phyloP scores from a whole-genome alignment of 495 filamentous ascomycete genomes.

The Xylaria longipes region DNA sequence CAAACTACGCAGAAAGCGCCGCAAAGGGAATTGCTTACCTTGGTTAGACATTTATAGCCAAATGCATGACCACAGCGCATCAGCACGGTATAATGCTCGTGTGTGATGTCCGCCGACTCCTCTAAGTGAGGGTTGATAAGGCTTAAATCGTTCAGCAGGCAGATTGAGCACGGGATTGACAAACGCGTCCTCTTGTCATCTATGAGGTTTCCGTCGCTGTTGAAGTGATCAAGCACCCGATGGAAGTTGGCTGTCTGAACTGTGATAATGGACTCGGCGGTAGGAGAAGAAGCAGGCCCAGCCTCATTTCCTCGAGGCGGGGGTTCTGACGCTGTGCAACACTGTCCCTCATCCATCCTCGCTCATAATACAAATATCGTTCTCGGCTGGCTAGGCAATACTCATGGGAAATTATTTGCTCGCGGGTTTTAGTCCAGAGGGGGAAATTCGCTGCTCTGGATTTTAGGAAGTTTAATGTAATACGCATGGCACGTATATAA shows the following conservation, averaged over 20 bases:
- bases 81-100: slow-evolving; percentile 28
- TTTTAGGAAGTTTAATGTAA: background rate
- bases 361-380: background rate
- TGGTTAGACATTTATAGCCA: background rate
- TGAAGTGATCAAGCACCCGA: slow-evolving; percentile 25
- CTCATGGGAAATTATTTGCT: background rate
- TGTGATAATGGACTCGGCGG: background rate
- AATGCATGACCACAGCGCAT: slow-evolving; percentile 31
- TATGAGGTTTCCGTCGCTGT: slow-evolving; percentile 21
- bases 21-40: background rate
- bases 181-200: slow-evolving; percentile 13
- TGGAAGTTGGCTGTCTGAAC: slow-evolving; percentile 19
- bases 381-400: background rate
- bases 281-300: background rate
- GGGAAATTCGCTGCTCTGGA: background rate
- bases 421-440: background rate
- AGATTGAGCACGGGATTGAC: slow-evolving; percentile 27
- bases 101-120: background rate
- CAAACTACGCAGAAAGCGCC: background rate
- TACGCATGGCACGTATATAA: background rate
- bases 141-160: background rate
- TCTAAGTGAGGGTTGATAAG: slow-evolving; percentile 23
- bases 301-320: background rate
- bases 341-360: background rate
- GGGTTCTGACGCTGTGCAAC: background rate